phyloP scores from a whole-genome alignment of 164 flowering plant genomes.

The Nymphaea thermarum region DNA sequence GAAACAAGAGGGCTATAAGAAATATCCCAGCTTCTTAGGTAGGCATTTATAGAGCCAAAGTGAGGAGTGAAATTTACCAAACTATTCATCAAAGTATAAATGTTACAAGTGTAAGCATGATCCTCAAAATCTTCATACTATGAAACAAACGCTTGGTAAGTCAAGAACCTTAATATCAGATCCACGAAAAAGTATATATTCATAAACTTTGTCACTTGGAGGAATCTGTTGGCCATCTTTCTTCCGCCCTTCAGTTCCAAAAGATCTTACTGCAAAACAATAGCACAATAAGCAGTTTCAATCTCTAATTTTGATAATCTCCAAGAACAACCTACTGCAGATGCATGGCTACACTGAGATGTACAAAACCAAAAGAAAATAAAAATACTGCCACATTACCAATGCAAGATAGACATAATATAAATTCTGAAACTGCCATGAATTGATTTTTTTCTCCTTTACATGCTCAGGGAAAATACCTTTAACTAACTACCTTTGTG shows the following conservation, averaged over 20 bases:
- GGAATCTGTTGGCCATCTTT: conserved; percentile 85
- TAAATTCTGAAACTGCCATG: not conserved
- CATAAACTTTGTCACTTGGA: conserved; percentile 72
- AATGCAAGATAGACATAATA: not conserved
- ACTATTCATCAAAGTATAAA: not conserved
- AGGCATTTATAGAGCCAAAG: not conserved
- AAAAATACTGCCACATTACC: not conserved
- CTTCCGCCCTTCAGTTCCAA: conserved; percentile 91
- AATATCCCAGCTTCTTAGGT: too few relatives aligned
- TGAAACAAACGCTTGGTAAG: not conserved
- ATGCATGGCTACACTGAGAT: not conserved
- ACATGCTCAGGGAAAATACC: too few relatives aligned
- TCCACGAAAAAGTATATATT: conserved; percentile 81
- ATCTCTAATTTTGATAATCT: not conserved
- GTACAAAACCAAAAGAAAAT: not conserved
- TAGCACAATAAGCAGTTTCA: conserved; percentile 2
- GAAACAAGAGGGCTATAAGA: too few relatives aligned
- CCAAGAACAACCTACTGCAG: not conserved
- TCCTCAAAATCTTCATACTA: not conserved
- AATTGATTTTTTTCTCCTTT: too few relatives aligned
- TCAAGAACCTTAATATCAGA: conserved; percentile 66
- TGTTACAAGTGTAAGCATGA: not conserved
- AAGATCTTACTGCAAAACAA: conserved; percentile 53
- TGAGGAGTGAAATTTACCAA: not conserved
- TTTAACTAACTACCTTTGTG: not conserved